phyloP scores from a whole-genome alignment of 164 flowering plant species.

The Magnolia officinalis region DNA sequence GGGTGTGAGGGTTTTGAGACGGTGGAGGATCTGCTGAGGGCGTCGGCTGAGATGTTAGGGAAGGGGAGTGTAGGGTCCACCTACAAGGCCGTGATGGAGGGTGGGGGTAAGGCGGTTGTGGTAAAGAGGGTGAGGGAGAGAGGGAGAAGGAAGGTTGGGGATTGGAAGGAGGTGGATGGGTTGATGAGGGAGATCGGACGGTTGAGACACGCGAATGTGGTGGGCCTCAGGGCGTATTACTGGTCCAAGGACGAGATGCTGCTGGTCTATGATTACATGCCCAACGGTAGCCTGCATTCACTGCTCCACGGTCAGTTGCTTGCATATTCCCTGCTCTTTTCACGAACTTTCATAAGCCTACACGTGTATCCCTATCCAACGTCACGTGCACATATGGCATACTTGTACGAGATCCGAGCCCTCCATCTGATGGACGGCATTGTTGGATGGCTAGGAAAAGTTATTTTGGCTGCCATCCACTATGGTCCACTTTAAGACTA shows the following conservation, averaged over 20 bases:
- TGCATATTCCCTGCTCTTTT: background rate
- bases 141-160: slow-evolving; percentile 25
- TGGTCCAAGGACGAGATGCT: slow-evolving; percentile 43
- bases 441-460: no score
- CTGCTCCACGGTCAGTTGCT: slow-evolving; percentile 48
- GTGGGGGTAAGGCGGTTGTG: slow-evolving; percentile 32
- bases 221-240: slow-evolving; percentile 46
- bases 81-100: slow-evolving; percentile 48
- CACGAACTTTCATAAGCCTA: no score
- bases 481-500: no score
- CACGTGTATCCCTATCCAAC: background rate
- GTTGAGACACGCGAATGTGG: slow-evolving; percentile 41
- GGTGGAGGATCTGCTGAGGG: slow-evolving; percentile 43
- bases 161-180: slow-evolving; percentile 35
- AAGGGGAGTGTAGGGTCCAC: slow-evolving; percentile 51
- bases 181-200: slow-evolving; percentile 38
- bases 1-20: slow-evolving; percentile 30
- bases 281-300: slow-evolving; percentile 45
- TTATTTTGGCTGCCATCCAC: no score
- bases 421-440: no score
- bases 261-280: slow-evolving; percentile 47
- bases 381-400: no score
- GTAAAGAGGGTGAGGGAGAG: slow-evolving; percentile 45
- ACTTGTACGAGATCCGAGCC: no score
- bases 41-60: slow-evolving; percentile 60